phyloP scores from a whole-genome alignment of 108 stramenopile genomes.

The Mediolabrus comicus region DNA sequence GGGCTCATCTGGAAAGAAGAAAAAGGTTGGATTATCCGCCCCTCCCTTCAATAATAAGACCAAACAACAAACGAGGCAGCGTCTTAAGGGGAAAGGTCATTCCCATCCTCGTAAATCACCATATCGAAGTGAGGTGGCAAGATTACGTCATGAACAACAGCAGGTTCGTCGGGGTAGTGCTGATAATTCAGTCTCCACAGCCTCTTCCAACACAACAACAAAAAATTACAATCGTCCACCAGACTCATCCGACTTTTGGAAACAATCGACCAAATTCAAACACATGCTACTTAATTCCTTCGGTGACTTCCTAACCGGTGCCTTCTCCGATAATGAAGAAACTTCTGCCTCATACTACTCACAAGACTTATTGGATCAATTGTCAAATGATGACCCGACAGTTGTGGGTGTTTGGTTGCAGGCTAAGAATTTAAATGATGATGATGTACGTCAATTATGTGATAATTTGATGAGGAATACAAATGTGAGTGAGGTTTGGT shows the following conservation, averaged over 20 bases:
- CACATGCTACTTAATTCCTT: constrained; percentile 21
- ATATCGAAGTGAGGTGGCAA: constrained; percentile 20
- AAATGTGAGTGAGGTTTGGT: constrained; percentile 42
- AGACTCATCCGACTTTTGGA: constrained; percentile 31
- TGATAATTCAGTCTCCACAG: not conserved
- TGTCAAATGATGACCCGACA: constrained; percentile 17
- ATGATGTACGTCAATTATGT: constrained; percentile 26
- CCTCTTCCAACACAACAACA: not conserved
- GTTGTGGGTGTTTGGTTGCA: constrained; percentile 38
- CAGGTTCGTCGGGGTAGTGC: not conserved
- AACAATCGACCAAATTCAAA: constrained; percentile 22
- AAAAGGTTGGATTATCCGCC: not conserved
- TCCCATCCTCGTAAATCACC: constrained; percentile 42
- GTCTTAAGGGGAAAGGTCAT: not conserved
- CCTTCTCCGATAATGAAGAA: constrained; percentile 44
- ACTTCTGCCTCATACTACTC: constrained; percentile 26
- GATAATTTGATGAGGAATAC: constrained; percentile 36
- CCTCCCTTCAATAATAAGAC: not conserved
- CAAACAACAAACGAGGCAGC: not conserved
- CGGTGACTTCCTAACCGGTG: constrained; percentile 31
- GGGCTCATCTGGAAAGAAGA: too few relatives aligned
- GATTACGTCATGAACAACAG: constrained; percentile 19
- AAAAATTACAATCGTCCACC: constrained; percentile 31
- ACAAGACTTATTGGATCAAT: constrained; percentile 34
- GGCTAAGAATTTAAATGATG: constrained; percentile 36